Percentiles rank a stretch among this genome's conserved stretches.
Evolutionary conservation across 2,329 filamentous ascomycete species (phyloP).

Genomic region (Colletotrichum navitas): DNA sequence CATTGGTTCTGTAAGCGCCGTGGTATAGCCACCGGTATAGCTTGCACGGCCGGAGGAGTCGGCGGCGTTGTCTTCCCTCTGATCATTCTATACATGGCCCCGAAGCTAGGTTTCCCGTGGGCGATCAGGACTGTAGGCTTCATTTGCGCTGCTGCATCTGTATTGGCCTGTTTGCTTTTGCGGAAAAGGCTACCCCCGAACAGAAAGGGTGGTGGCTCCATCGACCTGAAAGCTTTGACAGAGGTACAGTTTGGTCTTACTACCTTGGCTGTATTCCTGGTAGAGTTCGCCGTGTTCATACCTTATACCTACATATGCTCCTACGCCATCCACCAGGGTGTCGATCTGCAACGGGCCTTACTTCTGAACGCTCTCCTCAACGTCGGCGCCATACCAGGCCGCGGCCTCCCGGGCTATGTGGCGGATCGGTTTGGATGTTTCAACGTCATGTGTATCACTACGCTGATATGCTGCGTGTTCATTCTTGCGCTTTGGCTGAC

Average conservation of each 20-base stretch:
- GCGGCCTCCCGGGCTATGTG: conserved; percentile 75
- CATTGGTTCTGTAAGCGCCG: conserved; percentile 77
- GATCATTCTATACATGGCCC: conserved; percentile 47
- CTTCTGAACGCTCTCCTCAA: conserved; percentile 79
- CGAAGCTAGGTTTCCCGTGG: conserved; percentile 51
- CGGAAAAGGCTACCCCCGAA: conserved; percentile 63
- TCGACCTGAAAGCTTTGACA: conserved; percentile 65
- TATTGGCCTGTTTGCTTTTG: conserved; percentile 49
- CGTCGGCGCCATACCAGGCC: conserved; percentile 74
- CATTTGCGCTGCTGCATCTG: conserved; percentile 43
- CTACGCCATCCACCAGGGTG: conserved; percentile 69
- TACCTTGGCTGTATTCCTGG: conserved; percentile 67
- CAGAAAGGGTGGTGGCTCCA: conserved; percentile 56
- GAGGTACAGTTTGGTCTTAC: conserved; percentile 65
- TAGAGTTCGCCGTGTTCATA: conserved; percentile 73
- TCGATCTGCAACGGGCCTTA: conserved; percentile 69
- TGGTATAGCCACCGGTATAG: conserved; percentile 77
- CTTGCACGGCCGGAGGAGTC: conserved; percentile 73
- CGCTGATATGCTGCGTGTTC: conserved; percentile 57
- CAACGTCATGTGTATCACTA: conserved; percentile 75
- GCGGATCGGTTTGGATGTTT: conserved; percentile 78
- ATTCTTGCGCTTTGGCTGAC: conserved; percentile 74
- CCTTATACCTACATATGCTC: conserved; percentile 78
- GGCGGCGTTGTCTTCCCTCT: conserved; percentile 67
- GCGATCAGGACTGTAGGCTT: conserved; percentile 49